A percentile compares a stretch with the other conserved stretches of the same genome.
Evolutionary conservation across 2,329 filamentous ascomycete genomes (phyloP).

Genomic region (Colletotrichum higginsianum): DNA sequence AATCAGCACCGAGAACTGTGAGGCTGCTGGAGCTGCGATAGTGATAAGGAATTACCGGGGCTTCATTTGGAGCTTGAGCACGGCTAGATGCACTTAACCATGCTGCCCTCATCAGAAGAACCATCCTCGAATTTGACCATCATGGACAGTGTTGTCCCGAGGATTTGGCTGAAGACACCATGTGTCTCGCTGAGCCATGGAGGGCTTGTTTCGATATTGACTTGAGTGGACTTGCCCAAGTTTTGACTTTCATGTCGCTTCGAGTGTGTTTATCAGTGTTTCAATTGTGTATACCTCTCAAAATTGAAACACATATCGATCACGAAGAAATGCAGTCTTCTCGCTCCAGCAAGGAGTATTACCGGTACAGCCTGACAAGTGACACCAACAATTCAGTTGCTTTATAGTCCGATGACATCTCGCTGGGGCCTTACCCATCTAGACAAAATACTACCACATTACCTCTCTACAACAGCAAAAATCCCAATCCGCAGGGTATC

Average conservation of each 20-base stretch:
- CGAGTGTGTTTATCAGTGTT: no score
- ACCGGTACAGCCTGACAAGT: not conserved
- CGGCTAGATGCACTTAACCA: conserved; percentile 23
- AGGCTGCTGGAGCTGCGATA: conserved; percentile 27
- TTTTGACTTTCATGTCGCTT: no score
- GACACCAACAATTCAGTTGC: no score
- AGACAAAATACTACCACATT: conserved; percentile 25
- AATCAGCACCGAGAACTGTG: conserved; percentile 4
- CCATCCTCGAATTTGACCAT: not conserved
- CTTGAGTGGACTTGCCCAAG: no score
- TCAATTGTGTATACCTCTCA: no score
- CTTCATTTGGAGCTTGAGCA: not conserved
- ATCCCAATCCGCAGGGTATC: conserved; percentile 14
- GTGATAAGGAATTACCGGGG: conserved; percentile 27
- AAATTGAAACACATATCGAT: no score
- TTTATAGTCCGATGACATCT: conserved; percentile 15
- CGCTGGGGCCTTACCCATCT: not conserved
- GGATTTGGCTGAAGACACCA: no score
- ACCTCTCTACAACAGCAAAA: not conserved
- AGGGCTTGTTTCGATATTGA: no score
- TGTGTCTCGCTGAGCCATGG: no score
- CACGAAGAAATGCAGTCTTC: no score
- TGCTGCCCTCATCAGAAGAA: no score
- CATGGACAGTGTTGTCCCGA: not conserved
- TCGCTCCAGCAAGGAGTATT: no score